phyloP scores from a whole-genome alignment of 345 rosid species.

The Moringa oleifera region DNA sequence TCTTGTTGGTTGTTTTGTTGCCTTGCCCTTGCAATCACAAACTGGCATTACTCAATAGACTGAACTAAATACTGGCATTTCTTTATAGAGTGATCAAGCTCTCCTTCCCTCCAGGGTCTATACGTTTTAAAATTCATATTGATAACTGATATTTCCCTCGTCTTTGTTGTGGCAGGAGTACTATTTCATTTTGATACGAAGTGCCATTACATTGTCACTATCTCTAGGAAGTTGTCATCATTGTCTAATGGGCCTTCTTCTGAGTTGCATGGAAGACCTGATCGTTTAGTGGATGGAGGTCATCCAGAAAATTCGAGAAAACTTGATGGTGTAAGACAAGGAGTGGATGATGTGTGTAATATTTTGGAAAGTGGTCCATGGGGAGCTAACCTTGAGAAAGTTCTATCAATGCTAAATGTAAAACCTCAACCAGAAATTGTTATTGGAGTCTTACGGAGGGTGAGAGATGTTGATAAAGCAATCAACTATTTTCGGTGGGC shows the following conservation, averaged over 20 bases:
- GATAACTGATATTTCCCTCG: neutral
- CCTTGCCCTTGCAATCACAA: too few relatives aligned
- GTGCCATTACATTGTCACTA: slow-evolving; percentile 12
- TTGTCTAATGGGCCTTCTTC: slow-evolving; percentile 27
- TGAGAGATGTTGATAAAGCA: slow-evolving; percentile 56
- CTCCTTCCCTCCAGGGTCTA: too few relatives aligned
- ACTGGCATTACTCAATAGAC: too few relatives aligned
- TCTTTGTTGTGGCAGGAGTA: slow-evolving; percentile 33
- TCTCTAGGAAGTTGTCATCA: slow-evolving; percentile 32
- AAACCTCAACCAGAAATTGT: slow-evolving; percentile 52
- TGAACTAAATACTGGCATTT: too few relatives aligned
- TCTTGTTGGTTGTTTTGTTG: too few relatives aligned
- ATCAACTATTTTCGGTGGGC: slow-evolving; percentile 69
- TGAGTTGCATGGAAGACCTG: slow-evolving; percentile 18
- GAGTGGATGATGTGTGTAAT: slow-evolving; percentile 44
- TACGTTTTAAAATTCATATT: too few relatives aligned
- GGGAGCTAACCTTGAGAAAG: slow-evolving; percentile 60
- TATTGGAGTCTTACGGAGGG: slow-evolving; percentile 60
- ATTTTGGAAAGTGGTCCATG: slow-evolving; percentile 61
- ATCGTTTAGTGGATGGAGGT: slow-evolving; percentile 21
- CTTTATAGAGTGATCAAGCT: too few relatives aligned
- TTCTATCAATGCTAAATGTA: slow-evolving; percentile 43
- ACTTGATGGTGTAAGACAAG: slow-evolving; percentile 27
- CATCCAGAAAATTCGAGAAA: slow-evolving; percentile 31
- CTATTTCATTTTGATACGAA: slow-evolving; percentile 12